Evolutionary conservation across 129 eudicot species (phyloP), one percentile per base, ranked within the genome.

Genomic region (Artemisia annua): DNA sequence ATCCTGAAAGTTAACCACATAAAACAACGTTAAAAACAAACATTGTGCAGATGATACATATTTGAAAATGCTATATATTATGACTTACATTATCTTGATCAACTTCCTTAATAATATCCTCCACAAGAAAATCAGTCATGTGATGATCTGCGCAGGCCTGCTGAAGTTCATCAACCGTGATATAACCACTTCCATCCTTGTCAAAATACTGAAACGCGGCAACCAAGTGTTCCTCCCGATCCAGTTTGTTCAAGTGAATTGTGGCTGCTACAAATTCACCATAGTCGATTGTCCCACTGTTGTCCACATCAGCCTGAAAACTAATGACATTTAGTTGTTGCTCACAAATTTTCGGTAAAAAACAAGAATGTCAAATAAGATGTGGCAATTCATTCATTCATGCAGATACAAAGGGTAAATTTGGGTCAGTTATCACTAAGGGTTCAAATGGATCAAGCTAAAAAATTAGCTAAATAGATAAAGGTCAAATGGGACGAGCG

Each of bases 201-300:
- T 91, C 97, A 74, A 91, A 91, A 60, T 88, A 91, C 48, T 73
- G 87, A 77, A 91, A 91, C 2, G 97, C 97, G 15, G 96, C 92
- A 80, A 84, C 74, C 74, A 91, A 88, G 75, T 91, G 96, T 72
- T 91, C 97, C 69, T 91, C 97, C 1, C 96, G 89, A 67, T 91
- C 97, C 46, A 91, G 79, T 71, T 91, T 91, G 85, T 91, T 91
- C 50, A 91, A 85, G 76, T 91, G 97, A 58, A 91, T 83, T 48
- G 96, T 91, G 13, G 96, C 96, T 2, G 97, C 96, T 54, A 91
- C 81, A 63, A 91, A 91, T 80, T 91, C 97, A 30, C 90, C 96
- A 76, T 91, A 91, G 80, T 91, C 97, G 51, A 91, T 91, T 48
- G 92, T 88, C 64, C 97, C 97, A 79, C 85, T 83, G 62, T 90